Evolutionary conservation across 768 basidiomycete species (phyloP).

Genomic region (Tephrocybe sp.): DNA sequence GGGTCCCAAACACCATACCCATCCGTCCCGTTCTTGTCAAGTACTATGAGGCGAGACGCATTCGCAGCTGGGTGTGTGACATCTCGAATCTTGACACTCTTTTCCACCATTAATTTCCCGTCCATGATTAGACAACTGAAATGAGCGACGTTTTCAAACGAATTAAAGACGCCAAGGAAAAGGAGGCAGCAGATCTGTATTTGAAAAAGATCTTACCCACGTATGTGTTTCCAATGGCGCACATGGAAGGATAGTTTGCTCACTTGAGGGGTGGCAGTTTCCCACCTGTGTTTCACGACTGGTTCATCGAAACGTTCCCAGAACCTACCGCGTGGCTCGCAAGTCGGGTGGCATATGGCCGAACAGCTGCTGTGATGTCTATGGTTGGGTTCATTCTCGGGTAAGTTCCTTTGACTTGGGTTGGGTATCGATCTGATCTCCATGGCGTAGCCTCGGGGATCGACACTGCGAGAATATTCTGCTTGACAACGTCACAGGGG

Average conservation of each 20-base stretch:
- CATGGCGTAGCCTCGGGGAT: constrained; percentile 81
- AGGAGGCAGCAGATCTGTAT: constrained; percentile 54
- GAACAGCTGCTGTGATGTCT: constrained; percentile 95
- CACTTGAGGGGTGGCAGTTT: constrained; percentile 55
- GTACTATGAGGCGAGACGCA: constrained; percentile 53
- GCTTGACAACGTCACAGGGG: constrained; percentile 84
- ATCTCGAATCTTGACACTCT: background rate
- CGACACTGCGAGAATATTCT: constrained; percentile 96
- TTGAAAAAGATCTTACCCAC: constrained; percentile 50
- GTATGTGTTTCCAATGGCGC: constrained; percentile 36
- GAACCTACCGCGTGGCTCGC: constrained; percentile 95
- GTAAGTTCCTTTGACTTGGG: constrained; percentile 40
- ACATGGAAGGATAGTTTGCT: too few relatives aligned
- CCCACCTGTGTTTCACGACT: constrained; percentile 91
- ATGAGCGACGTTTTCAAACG: constrained; percentile 46
- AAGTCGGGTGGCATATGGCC: constrained; percentile 80
- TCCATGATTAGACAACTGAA: constrained; percentile 36
- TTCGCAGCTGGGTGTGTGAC: constrained; percentile 40
- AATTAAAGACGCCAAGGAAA: constrained; percentile 51
- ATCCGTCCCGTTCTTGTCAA: constrained; percentile 74
- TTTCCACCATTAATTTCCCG: too few relatives aligned
- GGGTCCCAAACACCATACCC: constrained; percentile 93
- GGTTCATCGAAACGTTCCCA: constrained; percentile 97
- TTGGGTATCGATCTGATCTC: background rate
- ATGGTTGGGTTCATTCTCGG: constrained; percentile 98